Evolutionary conservation across 257 asterid species (phyloP).

Genomic region (Solanum tarapatanum): DNA sequence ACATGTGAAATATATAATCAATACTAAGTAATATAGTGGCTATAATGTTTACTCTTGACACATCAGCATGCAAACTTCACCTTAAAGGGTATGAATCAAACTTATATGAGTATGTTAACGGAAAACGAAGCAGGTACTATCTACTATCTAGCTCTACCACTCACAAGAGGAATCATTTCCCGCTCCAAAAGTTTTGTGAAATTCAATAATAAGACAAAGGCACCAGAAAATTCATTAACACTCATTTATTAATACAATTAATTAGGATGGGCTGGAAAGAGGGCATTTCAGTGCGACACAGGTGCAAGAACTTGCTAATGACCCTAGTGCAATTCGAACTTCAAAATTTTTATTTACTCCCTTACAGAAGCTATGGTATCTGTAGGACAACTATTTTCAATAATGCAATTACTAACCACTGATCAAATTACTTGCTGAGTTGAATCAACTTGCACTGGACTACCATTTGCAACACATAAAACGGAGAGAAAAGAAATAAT

Average conservation of each 20-base stretch:
- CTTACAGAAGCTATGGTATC: background rate
- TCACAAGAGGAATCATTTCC: background rate
- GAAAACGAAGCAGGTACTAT: background rate
- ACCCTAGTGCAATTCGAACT: background rate
- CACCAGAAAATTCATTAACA: background rate
- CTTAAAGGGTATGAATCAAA: no score
- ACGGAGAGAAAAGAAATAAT: background rate
- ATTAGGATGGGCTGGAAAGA: background rate
- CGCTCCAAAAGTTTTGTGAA: background rate
- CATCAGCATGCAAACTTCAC: no score
- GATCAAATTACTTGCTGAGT: background rate
- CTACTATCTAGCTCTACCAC: background rate
- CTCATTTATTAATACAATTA: background rate
- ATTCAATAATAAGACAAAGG: background rate
- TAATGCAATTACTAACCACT: background rate
- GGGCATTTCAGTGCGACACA: background rate
- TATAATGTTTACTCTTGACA: no score
- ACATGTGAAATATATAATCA: conserved; percentile 2
- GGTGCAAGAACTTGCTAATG: background rate
- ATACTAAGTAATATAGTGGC: background rate
- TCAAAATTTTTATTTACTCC: background rate
- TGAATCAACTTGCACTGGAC: background rate
- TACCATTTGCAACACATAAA: background rate
- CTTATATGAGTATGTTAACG: background rate
- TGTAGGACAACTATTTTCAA: background rate